phyloP scores from a whole-genome alignment of 208 protist species.

The Endotrypanum monterogeii region DNA sequence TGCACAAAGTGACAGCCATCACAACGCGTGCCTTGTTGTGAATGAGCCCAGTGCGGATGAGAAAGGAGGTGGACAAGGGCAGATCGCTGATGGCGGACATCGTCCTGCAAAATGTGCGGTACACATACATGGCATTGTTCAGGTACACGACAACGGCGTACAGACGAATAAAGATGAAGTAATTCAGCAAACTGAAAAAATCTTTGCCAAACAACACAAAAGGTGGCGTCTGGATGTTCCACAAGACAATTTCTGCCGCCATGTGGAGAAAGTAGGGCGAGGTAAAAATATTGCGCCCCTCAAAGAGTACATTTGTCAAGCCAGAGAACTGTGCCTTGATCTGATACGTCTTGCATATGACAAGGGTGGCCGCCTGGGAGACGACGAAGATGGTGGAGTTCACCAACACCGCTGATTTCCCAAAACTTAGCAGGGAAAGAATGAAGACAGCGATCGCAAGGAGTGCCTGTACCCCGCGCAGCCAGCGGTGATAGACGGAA shows the following conservation, averaged over 20 bases:
- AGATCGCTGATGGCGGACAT: conserved; percentile 58
- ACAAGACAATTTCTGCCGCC: conserved; percentile 56
- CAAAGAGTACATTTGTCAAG: conserved; percentile 66
- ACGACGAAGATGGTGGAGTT: conserved; percentile 71
- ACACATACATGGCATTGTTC: conserved; percentile 63
- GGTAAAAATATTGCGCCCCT: conserved; percentile 60
- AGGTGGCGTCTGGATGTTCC: conserved; percentile 76
- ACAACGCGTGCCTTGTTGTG: conserved; percentile 40
- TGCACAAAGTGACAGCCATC: conserved; percentile 21
- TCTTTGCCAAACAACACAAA: conserved; percentile 44
- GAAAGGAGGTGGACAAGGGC: conserved; percentile 60
- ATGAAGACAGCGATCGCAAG: conserved; percentile 62
- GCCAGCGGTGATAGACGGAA: conserved; percentile 66
- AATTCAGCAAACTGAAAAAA: conserved; percentile 64
- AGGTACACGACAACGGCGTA: conserved; percentile 76
- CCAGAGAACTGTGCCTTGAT: conserved; percentile 68
- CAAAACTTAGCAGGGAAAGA: conserved; percentile 46
- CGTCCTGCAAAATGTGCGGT: conserved; percentile 71
- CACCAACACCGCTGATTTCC: conserved; percentile 34
- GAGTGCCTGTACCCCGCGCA: conserved; percentile 70
- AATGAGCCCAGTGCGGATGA: conserved; percentile 63
- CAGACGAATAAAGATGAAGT: conserved; percentile 72
- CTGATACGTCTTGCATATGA: conserved; percentile 66
- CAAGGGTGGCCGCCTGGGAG: conserved; percentile 40
- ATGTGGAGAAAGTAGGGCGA: conserved; percentile 76